Conservation (phyloP, 208 protist species). For the Leishmania lainsoni region DNA sequence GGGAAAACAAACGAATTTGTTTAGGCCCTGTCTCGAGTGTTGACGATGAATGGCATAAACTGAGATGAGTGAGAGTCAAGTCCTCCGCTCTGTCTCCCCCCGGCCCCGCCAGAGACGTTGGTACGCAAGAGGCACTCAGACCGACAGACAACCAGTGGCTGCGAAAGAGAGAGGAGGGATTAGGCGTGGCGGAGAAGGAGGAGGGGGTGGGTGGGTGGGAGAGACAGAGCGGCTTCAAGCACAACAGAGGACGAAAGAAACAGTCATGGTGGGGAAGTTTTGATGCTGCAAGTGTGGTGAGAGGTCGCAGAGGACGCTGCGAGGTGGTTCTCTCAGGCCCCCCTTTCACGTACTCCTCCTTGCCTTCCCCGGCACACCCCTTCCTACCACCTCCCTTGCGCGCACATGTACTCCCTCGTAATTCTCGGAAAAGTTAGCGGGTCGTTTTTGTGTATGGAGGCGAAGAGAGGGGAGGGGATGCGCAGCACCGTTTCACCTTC, state of each 20-base stretch:
- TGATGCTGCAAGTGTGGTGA: background rate
- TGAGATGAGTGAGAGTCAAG: background rate
- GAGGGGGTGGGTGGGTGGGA: no score
- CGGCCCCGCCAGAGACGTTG: background rate
- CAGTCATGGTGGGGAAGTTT: background rate
- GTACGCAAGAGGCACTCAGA: background rate
- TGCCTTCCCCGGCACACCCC: background rate
- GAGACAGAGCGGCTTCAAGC: background rate
- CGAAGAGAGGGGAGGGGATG: background rate
- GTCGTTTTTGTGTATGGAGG: background rate
- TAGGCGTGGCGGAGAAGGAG: background rate
- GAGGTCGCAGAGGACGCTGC: background rate
- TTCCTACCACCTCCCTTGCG: background rate
- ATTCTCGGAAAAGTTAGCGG: background rate
- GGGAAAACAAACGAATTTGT: background rate
- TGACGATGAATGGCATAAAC: constrained; percentile 1
- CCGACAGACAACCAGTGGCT: background rate
- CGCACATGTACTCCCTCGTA: background rate
- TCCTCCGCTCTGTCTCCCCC: background rate
- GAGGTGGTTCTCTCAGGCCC: background rate
- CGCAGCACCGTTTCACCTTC: background rate
- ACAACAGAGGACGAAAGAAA: background rate
- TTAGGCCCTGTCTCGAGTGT: background rate
- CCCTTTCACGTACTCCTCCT: background rate
- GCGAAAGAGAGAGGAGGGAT: background rate